These are phyloP conservation scores for Euptelea pleiosperma DNA, from an alignment of 164 flowering plant genomes.

Conservation along the genomic window DNA sequence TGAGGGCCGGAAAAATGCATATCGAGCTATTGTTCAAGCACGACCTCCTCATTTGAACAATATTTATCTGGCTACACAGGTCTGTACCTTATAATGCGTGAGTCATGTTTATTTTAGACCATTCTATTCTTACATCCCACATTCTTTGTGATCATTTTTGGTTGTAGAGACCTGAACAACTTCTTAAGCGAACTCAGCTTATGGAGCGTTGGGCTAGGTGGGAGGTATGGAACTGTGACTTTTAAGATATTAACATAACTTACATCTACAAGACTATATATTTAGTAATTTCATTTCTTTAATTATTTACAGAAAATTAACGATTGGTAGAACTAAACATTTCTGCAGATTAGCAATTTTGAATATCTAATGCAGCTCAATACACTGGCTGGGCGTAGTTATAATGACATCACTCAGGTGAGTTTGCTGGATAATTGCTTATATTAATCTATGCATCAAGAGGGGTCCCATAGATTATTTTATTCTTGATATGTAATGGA, in stretches of 20 bases:
- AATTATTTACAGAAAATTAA: background rate
- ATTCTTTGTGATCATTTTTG: constrained; percentile 9
- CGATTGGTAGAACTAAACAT: background rate
- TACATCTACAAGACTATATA: background rate
- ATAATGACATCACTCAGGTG: constrained; percentile 98
- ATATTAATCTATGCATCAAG: background rate
- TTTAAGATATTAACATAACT: constrained; percentile 3
- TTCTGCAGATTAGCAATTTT: constrained; percentile 96
- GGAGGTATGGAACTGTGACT: constrained; percentile 63
- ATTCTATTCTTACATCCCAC: background rate
- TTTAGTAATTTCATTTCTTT: background rate
- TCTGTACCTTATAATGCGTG: constrained; percentile 19
- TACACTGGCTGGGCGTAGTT: constrained; percentile 97
- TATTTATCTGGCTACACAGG: constrained; percentile 96
- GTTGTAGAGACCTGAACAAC: constrained; percentile 91
- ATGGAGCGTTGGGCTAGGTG: constrained; percentile 99
- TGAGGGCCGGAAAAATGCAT: constrained; percentile 87
- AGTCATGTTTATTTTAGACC: background rate
- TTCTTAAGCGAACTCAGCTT: constrained; percentile 89
- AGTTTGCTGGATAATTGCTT: constrained; percentile 8
- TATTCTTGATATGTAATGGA: background rate
- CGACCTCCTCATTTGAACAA: constrained; percentile 92
- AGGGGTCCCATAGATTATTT: background rate
- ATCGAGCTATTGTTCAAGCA: constrained; percentile 88
- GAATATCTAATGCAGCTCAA: constrained; percentile 98